Conservation (phyloP, 306 rosid species). For the Lotus japonicus region DNA sequence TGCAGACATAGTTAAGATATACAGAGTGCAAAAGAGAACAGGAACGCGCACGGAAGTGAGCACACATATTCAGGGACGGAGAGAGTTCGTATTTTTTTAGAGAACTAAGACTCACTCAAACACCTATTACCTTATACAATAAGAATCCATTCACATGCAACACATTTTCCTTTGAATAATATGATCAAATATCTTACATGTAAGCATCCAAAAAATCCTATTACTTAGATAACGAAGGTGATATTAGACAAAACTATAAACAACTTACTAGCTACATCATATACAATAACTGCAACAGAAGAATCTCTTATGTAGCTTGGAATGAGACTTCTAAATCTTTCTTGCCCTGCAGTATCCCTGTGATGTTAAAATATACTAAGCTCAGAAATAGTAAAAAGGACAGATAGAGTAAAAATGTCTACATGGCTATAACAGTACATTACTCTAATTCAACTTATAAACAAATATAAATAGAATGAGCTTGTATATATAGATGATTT, state of each 20-base stretch:
- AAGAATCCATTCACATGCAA: conserved; percentile 1
- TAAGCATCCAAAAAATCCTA: too few relatives aligned
- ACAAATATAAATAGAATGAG: neutral
- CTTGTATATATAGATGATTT: neutral
- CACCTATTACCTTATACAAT: neutral
- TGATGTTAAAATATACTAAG: neutral
- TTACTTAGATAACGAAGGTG: neutral
- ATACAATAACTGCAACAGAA: conserved; percentile 89
- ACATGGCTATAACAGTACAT: neutral
- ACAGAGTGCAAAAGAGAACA: neutral
- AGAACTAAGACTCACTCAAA: conserved; percentile 3
- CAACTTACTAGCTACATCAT: conserved; percentile 86
- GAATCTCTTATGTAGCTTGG: conserved; percentile 99
- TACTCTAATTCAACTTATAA: neutral
- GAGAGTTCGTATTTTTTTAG: neutral
- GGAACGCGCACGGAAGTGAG: neutral
- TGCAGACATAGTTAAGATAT: conserved; percentile 1
- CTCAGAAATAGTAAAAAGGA: conserved; percentile 15
- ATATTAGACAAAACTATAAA: neutral
- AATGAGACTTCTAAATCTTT: conserved; percentile 96
- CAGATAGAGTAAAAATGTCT: neutral
- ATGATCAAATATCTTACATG: too few relatives aligned
- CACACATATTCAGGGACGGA: neutral
- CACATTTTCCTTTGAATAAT: neutral
- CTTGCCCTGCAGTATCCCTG: conserved; percentile 99